Percentiles rank a stretch among this genome's conserved stretches.
Conservation (phyloP, 805 yeast genomes). For the Candida boleticola region DNA sequence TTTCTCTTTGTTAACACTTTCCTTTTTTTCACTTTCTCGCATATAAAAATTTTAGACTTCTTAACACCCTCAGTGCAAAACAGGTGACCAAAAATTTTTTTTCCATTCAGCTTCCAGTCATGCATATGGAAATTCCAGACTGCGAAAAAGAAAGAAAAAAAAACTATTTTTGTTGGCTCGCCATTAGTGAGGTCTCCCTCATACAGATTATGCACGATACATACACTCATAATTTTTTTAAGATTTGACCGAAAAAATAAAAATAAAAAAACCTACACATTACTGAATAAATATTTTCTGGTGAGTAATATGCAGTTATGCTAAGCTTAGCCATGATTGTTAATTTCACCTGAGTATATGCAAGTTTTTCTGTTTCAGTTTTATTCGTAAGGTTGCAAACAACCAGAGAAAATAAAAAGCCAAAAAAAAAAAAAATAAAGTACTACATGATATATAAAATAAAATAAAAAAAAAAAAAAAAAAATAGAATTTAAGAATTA, state of each 20-base stretch:
- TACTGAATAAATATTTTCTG: neutral
- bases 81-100: too few species aligned
- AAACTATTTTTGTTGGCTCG: too few species aligned
- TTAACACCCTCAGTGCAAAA: too few species aligned
- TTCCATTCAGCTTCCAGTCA: too few species aligned
- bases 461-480: slow-evolving; percentile 1
- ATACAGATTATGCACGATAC: too few species aligned
- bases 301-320: slow-evolving; percentile 1
- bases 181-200: too few species aligned
- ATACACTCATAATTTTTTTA: neutral
- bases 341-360: slow-evolving; percentile 1
- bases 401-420: neutral
- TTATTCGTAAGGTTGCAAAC: slow-evolving; percentile 2
- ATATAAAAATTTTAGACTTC: too few species aligned
- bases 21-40: neutral
- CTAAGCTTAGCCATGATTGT: slow-evolving; percentile 1
- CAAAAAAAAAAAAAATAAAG: neutral
- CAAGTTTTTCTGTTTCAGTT: neutral
- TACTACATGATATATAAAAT: neutral
- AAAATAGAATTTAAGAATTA: neutral
- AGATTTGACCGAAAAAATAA: neutral
- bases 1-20: neutral
- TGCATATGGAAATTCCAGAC: too few species aligned
- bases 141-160: too few species aligned
- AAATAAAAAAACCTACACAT: neutral